Evolutionary conservation across 257 asterid genomes (phyloP), one percentile per base, ranked within the genome.

Genomic region (Nicotiana obtusifolia): DNA sequence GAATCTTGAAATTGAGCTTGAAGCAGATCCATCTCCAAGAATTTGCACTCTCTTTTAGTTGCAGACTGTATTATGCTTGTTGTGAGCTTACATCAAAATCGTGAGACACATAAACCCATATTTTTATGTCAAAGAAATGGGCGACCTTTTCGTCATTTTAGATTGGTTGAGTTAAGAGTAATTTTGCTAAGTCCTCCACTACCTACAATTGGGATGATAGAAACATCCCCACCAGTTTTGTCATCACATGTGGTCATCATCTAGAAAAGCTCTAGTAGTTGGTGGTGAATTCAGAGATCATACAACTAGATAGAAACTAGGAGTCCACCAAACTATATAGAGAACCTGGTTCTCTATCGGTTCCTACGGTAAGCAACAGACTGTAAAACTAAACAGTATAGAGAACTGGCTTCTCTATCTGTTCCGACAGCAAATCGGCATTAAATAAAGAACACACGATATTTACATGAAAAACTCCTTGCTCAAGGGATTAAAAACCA

Each of bases 151-250:
- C 67, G 81, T 83, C 83, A 52, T 86, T 83, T 66, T 83, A 86
- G 49, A 77, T 79, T 15, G 83, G 30, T 41, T 82, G 83, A 19
- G 88, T 85, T 30, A 83, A 83, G 56, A 8, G 87, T 81, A 19
- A 83, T 83, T 64, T 86, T 86, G 19, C 86, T 84, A 44, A 83
- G 57, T n/a, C 86, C 86, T 44, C 86, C 86, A n/a, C 71, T 83
- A 37, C 88, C 88, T 53, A 83, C 85, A 53, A 82, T 47, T 20
- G 83, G 73, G 73, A 65, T 65, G 73, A 65, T 16, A 3, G 73
- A 65, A 65, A 65, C 14, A 64, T 28, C 47, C 22, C 24, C 73
- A 30, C 73, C 73, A 30, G 47, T 16, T 30, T 65, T 65, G 11
- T 14, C 47, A 30, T 65, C 73, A 65, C 47, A 65, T 30, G 76